Conservation (phyloP, 192 early-diverging fungal species). For the Backusella psychrophila region DNA sequence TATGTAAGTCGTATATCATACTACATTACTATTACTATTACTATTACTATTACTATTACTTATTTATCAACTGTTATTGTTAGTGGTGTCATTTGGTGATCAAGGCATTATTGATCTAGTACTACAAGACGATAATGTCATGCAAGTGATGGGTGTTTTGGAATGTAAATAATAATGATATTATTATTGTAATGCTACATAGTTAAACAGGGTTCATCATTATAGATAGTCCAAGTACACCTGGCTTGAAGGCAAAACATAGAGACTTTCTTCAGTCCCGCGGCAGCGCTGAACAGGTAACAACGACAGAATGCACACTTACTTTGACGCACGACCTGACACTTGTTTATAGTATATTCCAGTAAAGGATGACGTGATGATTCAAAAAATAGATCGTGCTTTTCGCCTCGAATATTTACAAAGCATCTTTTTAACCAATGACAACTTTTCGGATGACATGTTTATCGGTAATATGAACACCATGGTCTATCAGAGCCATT, state of each 20-base stretch:
- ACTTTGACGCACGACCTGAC: neutral
- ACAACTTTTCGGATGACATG: constrained; percentile 73
- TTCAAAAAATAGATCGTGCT: constrained; percentile 81
- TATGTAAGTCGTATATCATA: constrained; percentile 71
- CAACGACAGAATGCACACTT: neutral
- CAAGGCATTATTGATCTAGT: constrained; percentile 70
- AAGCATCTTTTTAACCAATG: constrained; percentile 76
- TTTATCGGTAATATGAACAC: constrained; percentile 71
- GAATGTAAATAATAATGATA: constrained; percentile 61
- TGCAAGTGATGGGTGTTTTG: constrained; percentile 73
- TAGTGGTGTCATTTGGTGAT: constrained; percentile 77
- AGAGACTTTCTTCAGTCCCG: constrained; percentile 65
- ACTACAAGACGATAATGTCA: constrained; percentile 74
- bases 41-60: too few species aligned
- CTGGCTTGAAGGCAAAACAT: constrained; percentile 68
- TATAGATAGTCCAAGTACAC: constrained; percentile 75
- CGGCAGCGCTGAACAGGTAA: constrained; percentile 60
- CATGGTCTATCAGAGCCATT: constrained; percentile 79
- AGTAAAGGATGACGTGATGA: constrained; percentile 65
- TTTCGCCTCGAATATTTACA: constrained; percentile 88
- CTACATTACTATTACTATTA: too few species aligned
- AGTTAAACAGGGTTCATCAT: neutral
- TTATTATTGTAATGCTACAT: too few species aligned
- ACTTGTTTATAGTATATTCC: constrained; percentile 58
- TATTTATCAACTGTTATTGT: neutral